A percentile compares a stretch with the other conserved stretches of the same genome.
Conservation (phyloP, 2,329 filamentous ascomycete species). For the Diaporthe amygdali region DNA sequence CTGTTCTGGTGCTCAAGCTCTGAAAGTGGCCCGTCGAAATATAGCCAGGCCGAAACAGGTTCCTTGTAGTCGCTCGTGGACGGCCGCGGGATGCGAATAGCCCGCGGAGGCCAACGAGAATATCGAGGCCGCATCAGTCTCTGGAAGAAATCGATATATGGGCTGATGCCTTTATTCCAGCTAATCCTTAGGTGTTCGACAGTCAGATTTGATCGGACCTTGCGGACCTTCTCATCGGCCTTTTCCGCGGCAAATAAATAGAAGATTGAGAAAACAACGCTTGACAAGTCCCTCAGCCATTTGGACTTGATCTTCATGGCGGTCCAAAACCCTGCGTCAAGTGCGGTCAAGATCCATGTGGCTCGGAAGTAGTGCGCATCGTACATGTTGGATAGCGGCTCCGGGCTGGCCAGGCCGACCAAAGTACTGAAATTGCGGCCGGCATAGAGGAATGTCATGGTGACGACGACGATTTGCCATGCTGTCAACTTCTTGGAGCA, state of each 20-base stretch:
- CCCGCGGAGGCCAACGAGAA: constrained; percentile 80
- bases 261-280: constrained; percentile 84
- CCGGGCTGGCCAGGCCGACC: constrained; percentile 87
- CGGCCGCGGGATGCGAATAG: constrained; percentile 84
- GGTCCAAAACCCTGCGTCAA: constrained; percentile 98
- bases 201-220: constrained; percentile 84
- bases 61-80: constrained; percentile 81
- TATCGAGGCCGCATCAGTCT: constrained; percentile 77
- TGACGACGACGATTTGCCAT: constrained; percentile 89
- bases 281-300: constrained; percentile 82
- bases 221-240: constrained; percentile 95
- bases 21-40: constrained; percentile 86
- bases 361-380: constrained; percentile 91
- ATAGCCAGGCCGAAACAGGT: constrained; percentile 86
- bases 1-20: constrained; percentile 78
- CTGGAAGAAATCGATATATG: constrained; percentile 79
- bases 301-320: constrained; percentile 87
- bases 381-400: constrained; percentile 94
- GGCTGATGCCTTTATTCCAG: constrained; percentile 94
- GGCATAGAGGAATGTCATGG: constrained; percentile 89
- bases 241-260: constrained; percentile 93
- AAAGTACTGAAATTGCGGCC: constrained; percentile 94
- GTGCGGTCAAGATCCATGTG: constrained; percentile 92
- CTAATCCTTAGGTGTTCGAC: constrained; percentile 90
- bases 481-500: constrained; percentile 76